These are phyloP conservation scores for Diaporthe helianthi DNA, from an alignment of 2,329 filamentous ascomycete species.

Conservation along the genomic window DNA sequence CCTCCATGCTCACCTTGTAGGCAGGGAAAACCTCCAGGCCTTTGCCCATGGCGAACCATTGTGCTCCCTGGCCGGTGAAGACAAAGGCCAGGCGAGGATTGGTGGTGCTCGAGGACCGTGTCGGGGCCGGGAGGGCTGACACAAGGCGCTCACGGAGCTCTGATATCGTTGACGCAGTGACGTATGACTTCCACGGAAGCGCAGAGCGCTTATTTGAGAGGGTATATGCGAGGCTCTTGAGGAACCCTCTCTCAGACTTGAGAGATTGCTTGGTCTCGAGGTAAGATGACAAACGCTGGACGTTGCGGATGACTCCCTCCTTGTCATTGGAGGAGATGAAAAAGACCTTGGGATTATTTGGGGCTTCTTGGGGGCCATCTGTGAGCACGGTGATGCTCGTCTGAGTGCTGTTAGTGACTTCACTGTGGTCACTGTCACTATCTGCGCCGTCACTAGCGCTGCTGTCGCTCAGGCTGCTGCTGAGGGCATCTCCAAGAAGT, in stretches of 20 bases:
- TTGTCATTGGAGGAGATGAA: conserved; percentile 18
- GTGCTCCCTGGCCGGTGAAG: conserved; percentile 36
- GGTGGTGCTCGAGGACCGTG: conserved; percentile 15
- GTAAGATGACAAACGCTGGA: neutral
- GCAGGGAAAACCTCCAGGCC: conserved; percentile 26
- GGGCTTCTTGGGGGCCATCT: neutral
- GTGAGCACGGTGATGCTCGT: neutral
- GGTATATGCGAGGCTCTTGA: conserved; percentile 41
- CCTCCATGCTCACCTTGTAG: conserved; percentile 19
- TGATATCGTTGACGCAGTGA: conserved; percentile 3
- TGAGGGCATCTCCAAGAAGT: too few relatives aligned
- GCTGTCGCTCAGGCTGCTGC: too few relatives aligned
- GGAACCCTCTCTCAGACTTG: neutral
- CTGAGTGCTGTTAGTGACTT: too few relatives aligned
- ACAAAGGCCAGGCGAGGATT: conserved; percentile 30
- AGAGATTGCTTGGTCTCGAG: neutral
- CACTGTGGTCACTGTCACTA: too few relatives aligned
- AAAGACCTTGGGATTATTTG: neutral
- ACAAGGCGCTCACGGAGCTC: neutral
- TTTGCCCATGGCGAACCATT: conserved; percentile 38
- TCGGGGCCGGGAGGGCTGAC: neutral
- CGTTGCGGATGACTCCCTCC: neutral
- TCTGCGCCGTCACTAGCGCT: too few relatives aligned
- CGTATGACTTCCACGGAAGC: conserved; percentile 40
- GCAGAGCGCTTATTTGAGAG: conserved; percentile 39